Evolutionary conservation across 176 grass and related monocot species (phyloP).

Genomic region (Bothriochloa decipiens): DNA sequence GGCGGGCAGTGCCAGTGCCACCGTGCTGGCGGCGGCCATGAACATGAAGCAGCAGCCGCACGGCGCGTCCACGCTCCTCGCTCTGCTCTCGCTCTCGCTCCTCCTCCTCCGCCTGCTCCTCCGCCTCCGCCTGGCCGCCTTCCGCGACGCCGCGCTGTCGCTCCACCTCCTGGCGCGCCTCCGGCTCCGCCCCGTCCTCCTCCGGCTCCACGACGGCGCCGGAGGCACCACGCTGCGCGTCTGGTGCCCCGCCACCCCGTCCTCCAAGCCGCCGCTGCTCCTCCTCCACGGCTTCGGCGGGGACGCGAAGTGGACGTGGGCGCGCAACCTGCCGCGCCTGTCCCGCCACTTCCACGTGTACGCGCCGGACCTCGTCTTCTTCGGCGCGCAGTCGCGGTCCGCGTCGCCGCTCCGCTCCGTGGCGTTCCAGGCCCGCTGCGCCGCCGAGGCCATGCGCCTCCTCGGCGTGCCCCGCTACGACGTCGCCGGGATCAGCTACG

Average conservation of each 20-base stretch:
- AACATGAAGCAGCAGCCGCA: constrained; percentile 58
- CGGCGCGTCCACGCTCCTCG: constrained; percentile 25
- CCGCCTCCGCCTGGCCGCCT: constrained; percentile 57
- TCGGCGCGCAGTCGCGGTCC: constrained; percentile 59
- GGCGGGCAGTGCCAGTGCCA: neutral
- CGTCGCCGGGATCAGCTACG: constrained; percentile 86
- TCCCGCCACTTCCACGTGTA: constrained; percentile 65
- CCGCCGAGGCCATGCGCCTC: constrained; percentile 70
- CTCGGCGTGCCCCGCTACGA: constrained; percentile 67
- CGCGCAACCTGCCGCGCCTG: constrained; percentile 43
- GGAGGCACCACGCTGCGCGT: constrained; percentile 61
- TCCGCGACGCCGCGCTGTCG: constrained; percentile 64
- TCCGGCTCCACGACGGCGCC: constrained; percentile 16
- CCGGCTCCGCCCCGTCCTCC: constrained; percentile 54
- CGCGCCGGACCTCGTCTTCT: constrained; percentile 84
- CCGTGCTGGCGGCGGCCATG: neutral
- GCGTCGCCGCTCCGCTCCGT: constrained; percentile 58
- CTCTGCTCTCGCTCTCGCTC: constrained; percentile 45
- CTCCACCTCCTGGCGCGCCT: constrained; percentile 56
- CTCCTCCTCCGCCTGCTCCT: constrained; percentile 55
- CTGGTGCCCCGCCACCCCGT: constrained; percentile 56
- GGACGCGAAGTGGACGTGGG: constrained; percentile 65
- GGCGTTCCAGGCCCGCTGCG: constrained; percentile 72
- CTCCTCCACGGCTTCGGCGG: constrained; percentile 80
- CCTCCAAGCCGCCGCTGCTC: constrained; percentile 56